These are phyloP conservation scores for Gymnopilus junonius DNA, from an alignment of 768 basidiomycete genomes.

Conservation along the genomic window DNA sequence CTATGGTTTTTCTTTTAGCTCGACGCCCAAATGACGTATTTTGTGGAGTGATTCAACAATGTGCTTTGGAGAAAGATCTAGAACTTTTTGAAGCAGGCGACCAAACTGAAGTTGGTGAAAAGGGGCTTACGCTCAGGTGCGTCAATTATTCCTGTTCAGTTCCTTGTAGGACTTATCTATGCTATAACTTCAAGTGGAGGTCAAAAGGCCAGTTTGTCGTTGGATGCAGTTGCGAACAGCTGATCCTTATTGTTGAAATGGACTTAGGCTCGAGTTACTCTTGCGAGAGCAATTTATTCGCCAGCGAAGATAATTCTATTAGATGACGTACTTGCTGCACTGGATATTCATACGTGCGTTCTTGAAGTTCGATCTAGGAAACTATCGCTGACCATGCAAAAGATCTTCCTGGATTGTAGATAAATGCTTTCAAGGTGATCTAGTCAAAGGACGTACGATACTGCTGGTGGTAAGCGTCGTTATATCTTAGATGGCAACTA, in stretches of 20 bases:
- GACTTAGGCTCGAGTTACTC: constrained; percentile 47
- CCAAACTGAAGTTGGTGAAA: background rate
- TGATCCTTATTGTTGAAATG: too few species aligned
- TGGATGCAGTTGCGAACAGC: too few species aligned
- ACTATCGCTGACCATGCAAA: constrained; percentile 42
- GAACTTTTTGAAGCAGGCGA: background rate
- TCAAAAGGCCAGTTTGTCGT: constrained; percentile 37
- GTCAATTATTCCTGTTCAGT: background rate
- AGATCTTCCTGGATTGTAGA: constrained; percentile 83
- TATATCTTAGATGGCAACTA: background rate
- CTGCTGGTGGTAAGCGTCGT: constrained; percentile 65
- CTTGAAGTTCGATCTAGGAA: background rate
- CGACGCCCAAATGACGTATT: background rate
- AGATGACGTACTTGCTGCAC: constrained; percentile 75
- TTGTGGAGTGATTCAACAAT: constrained; percentile 48
- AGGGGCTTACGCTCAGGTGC: constrained; percentile 45
- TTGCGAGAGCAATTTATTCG: constrained; percentile 52
- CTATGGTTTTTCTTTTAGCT: background rate
- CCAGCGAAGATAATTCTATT: constrained; percentile 64
- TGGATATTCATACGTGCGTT: constrained; percentile 45
- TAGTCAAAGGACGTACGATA: constrained; percentile 78
- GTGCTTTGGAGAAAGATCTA: background rate
- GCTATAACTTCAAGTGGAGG: constrained; percentile 22
- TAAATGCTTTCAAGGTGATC: constrained; percentile 79
- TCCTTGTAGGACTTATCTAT: background rate